phyloP scores from a whole-genome alignment of 495 filamentous ascomycete genomes.

The Talaromyces adpressus region DNA sequence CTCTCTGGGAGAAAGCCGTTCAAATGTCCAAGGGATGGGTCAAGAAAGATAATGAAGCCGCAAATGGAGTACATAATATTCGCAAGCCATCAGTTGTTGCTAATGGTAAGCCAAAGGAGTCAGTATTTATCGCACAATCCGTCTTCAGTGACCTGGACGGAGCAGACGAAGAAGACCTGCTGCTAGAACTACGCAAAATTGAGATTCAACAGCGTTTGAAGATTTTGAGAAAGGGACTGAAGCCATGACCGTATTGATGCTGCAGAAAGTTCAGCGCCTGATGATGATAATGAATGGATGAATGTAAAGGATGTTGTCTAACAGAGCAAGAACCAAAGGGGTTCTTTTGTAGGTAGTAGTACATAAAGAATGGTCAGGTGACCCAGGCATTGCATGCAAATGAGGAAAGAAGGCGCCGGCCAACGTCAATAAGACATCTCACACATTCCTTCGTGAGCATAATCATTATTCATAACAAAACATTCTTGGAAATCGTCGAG shows the following conservation, averaged over 20 bases:
- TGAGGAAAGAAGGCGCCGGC: background rate
- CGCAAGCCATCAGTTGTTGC: constrained; percentile 5
- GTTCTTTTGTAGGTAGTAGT: background rate
- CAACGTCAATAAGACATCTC: background rate
- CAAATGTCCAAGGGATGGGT: constrained; percentile 80
- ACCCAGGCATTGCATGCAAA: background rate
- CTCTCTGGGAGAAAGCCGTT: constrained; percentile 77
- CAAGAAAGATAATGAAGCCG: background rate
- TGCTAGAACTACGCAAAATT: constrained; percentile 31
- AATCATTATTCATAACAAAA: constrained; percentile 1
- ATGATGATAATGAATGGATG: constrained; percentile 1
- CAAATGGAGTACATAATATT: background rate
- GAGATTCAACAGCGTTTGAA: constrained; percentile 37
- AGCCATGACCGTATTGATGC: background rate
- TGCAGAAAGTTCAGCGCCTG: background rate
- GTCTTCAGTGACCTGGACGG: constrained; percentile 27
- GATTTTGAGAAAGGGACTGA: constrained; percentile 5
- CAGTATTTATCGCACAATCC: constrained; percentile 1
- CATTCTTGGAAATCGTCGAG: background rate
- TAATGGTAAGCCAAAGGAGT: background rate
- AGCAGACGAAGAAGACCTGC: constrained; percentile 35
- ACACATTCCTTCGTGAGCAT: background rate
- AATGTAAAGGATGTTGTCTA: background rate
- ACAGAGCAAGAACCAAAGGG: background rate
- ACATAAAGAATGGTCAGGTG: constrained; percentile 5